Evolutionary conservation across 345 rosid species (phyloP), one percentile per base, ranked within the genome.

Genomic region (Lumnitzera racemosa): DNA sequence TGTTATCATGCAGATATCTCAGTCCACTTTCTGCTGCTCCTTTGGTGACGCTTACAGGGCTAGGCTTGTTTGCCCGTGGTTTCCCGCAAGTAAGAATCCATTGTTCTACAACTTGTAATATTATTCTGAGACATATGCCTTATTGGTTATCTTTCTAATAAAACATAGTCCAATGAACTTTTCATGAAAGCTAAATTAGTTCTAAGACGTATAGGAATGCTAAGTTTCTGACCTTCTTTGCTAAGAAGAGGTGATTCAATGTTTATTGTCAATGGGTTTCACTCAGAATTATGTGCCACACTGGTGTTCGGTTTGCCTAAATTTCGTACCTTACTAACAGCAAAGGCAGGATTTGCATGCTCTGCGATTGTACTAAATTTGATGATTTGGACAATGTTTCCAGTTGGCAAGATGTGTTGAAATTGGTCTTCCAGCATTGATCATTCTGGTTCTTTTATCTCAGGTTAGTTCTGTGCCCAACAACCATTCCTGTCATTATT

Each of bases 21-120:
- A 74, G 74, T 64, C 98, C 97, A 58, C 83, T 89, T 36, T 82
- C 98, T 10, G 90, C 85, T 27, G 81, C 73, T 72, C 98, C 98
- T 61, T 79, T 87, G 24, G 95, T 87, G 29, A 77, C 81, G 78
- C 96, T 92, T 57, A 88, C 92, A 11, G 97, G 87, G 20, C 82
- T 89, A 25, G 97, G 98, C 61, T 88, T 89, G 4, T 81, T 75
- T 49, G 77, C 73, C 2, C 77, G 43, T 25, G 91, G 94, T 3
- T 92, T 92, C 69, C 95, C 99, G 54, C 81, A 76, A 78, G 97
- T 84, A 78, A 77, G 62, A 56, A n/a, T 16, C 6, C 63, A 61
- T 6, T 48, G 47, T 10, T 14, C 46, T 52, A 63, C 59, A 27
- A 52, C 23, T 24, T 53, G 51, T 12, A 25, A 16, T 24, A 24